Conservation (phyloP, 352 stramenopile genomes). For the Phytophthora tubulina region DNA sequence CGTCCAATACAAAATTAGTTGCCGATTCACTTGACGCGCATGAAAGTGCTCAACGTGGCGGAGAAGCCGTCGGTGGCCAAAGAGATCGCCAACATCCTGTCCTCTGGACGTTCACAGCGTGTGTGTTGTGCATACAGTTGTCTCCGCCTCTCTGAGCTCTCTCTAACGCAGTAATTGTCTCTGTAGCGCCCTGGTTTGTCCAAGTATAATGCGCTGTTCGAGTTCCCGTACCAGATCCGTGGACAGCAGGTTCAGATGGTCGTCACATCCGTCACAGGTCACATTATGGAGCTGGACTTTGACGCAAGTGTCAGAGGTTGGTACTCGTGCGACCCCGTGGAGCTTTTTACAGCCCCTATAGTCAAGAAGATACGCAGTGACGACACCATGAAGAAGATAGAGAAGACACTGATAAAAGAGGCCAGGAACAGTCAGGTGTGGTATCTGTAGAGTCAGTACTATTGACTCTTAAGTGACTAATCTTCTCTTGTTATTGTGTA, state of each 20-base stretch:
- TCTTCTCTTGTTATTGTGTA: slow-evolving; percentile 31
- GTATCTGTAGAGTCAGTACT: not conserved
- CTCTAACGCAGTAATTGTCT: slow-evolving; percentile 10
- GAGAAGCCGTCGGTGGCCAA: slow-evolving; percentile 99
- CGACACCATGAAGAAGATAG: slow-evolving; percentile 90
- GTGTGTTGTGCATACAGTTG: slow-evolving; percentile 46
- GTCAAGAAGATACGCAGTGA: slow-evolving; percentile 85
- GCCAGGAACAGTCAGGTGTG: slow-evolving; percentile 76
- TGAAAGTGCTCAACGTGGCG: slow-evolving; percentile 97
- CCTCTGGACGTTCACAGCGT: slow-evolving; percentile 56
- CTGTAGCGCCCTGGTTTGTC: slow-evolving; percentile 72
- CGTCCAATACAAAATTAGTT: slow-evolving; percentile 1
- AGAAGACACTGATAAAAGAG: slow-evolving; percentile 92
- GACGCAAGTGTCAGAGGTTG: slow-evolving; percentile 87
- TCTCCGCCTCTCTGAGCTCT: not conserved
- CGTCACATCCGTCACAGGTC: slow-evolving; percentile 97
- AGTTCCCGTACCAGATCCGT: slow-evolving; percentile 91
- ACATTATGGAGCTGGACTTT: slow-evolving; percentile 99
- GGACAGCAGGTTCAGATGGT: slow-evolving; percentile 91
- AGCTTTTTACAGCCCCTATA: slow-evolving; percentile 95
- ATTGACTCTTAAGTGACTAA: slow-evolving; percentile 2
- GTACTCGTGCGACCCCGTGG: slow-evolving; percentile 92
- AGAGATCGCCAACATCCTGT: slow-evolving; percentile 96
- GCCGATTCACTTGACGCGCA: slow-evolving; percentile 25
- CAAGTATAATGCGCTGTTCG: slow-evolving; percentile 93